Conservation (phyloP, 345 rosid species). For the Pseudoturritis turrita region DNA sequence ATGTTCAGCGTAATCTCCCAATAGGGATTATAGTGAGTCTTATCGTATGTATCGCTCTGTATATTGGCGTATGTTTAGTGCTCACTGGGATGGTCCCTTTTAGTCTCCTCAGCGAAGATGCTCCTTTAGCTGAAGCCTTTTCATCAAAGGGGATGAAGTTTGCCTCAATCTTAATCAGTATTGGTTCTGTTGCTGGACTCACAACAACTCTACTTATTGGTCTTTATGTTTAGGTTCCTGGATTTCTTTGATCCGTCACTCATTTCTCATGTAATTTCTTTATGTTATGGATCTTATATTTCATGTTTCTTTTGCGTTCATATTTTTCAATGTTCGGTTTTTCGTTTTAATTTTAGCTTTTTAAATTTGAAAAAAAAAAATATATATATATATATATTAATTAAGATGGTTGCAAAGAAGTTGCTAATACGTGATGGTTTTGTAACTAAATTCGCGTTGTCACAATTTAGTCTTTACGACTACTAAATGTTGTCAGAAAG, state of each 20-base stretch:
- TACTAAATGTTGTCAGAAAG: too few species aligned
- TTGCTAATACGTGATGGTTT: too few species aligned
- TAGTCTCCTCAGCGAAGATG: slow-evolving; percentile 71
- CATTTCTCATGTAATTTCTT: background rate
- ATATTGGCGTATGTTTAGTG: slow-evolving; percentile 82
- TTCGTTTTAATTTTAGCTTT: too few species aligned
- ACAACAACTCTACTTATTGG: slow-evolving; percentile 91
- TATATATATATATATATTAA: too few species aligned
- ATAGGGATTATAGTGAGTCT: slow-evolving; percentile 89
- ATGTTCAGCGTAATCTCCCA: slow-evolving; percentile 77
- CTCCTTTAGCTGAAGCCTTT: slow-evolving; percentile 87
- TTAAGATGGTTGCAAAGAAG: too few species aligned
- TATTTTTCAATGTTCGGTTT: too few species aligned
- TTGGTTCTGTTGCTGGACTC: slow-evolving; percentile 96
- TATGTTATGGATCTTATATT: too few species aligned
- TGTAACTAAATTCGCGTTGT: too few species aligned
- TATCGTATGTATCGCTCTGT: slow-evolving; percentile 59
- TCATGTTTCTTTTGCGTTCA: too few species aligned
- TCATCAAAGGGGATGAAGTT: slow-evolving; percentile 77
- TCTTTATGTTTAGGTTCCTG: slow-evolving; percentile 80
- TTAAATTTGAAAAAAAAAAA: too few species aligned
- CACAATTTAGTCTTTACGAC: too few species aligned
- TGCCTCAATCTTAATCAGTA: slow-evolving; percentile 68
- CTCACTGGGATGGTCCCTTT: slow-evolving; percentile 94
- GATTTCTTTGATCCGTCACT: background rate